Percentiles rank a stretch among this genome's conserved stretches.
phyloP scores from a whole-genome alignment of 2,329 filamentous ascomycete genomes.

The Dactylellina haptotyla region DNA sequence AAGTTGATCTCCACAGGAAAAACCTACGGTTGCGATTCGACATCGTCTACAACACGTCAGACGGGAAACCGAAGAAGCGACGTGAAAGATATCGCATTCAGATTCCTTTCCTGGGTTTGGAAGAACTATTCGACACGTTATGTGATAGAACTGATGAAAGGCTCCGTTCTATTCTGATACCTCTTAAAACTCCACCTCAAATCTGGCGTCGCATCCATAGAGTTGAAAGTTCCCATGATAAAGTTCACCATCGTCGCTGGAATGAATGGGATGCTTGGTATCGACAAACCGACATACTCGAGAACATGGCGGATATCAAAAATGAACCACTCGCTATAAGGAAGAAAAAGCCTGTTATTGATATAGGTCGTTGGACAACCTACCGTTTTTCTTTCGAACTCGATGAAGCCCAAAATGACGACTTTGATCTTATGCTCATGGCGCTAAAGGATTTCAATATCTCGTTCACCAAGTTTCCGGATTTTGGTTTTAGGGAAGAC shows the following conservation, averaged over 20 bases:
- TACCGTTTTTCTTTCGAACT: slow-evolving; percentile 65
- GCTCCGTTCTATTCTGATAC: slow-evolving; percentile 64
- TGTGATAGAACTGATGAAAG: slow-evolving; percentile 58
- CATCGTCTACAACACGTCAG: slow-evolving; percentile 57
- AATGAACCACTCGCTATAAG: slow-evolving; percentile 64
- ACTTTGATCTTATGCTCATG: slow-evolving; percentile 64
- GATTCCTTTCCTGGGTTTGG: slow-evolving; percentile 64
- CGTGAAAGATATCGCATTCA: slow-evolving; percentile 59
- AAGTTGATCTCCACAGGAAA: slow-evolving; percentile 62
- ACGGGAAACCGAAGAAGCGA: slow-evolving; percentile 35
- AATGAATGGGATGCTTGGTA: slow-evolving; percentile 69
- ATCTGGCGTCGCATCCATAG: slow-evolving; percentile 60
- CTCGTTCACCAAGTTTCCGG: slow-evolving; percentile 62
- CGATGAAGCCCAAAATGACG: slow-evolving; percentile 57
- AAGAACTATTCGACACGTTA: slow-evolving; percentile 58
- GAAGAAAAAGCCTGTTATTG: slow-evolving; percentile 67
- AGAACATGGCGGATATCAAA: slow-evolving; percentile 61
- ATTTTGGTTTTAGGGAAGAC: slow-evolving; percentile 63
- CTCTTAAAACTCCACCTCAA: slow-evolving; percentile 64
- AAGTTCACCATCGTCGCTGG: slow-evolving; percentile 64
- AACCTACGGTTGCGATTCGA: slow-evolving; percentile 63
- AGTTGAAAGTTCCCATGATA: slow-evolving; percentile 62
- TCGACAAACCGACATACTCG: slow-evolving; percentile 72
- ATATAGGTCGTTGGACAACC: slow-evolving; percentile 70
- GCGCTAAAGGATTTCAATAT: slow-evolving; percentile 80